phyloP scores from a whole-genome alignment of 805 yeast species.

The Cephaloascus albidus region DNA sequence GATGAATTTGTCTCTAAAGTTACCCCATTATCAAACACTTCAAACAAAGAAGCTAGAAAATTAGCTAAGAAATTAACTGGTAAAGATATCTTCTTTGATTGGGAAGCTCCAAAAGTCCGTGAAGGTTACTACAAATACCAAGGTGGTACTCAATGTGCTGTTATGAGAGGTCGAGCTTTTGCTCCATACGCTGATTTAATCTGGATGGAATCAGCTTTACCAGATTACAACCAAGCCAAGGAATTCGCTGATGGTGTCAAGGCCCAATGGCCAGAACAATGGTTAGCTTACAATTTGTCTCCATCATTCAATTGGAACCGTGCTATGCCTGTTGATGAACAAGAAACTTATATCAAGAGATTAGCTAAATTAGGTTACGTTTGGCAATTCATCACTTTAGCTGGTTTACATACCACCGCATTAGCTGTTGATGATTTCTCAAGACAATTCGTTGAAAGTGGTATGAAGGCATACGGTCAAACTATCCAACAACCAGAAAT shows the following conservation, averaged over 20 bases:
- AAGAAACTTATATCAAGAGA: slow-evolving; percentile 82
- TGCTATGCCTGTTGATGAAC: slow-evolving; percentile 83
- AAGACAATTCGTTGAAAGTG: slow-evolving; percentile 64
- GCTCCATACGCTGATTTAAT: slow-evolving; percentile 93
- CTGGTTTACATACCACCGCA: slow-evolving; percentile 95
- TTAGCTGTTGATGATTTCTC: slow-evolving; percentile 83
- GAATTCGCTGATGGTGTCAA: slow-evolving; percentile 92
- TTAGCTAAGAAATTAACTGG: slow-evolving; percentile 72
- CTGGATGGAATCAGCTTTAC: slow-evolving; percentile 98
- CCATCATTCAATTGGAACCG: slow-evolving; percentile 98
- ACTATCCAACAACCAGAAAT: slow-evolving; percentile 82
- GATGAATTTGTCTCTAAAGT: slow-evolving; percentile 58
- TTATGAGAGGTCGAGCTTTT: slow-evolving; percentile 91
- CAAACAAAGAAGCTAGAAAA: slow-evolving; percentile 72
- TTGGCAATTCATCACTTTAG: slow-evolving; percentile 97
- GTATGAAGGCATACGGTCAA: slow-evolving; percentile 95
- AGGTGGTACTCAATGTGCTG: slow-evolving; percentile 97
- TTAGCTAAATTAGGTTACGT: slow-evolving; percentile 84
- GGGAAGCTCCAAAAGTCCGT: slow-evolving; percentile 92
- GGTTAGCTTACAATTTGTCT: slow-evolving; percentile 95
- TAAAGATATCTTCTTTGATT: slow-evolving; percentile 78
- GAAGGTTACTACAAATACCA: slow-evolving; percentile 95
- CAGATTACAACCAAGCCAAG: slow-evolving; percentile 87
- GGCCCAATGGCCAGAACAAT: slow-evolving; percentile 73
- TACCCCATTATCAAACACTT: slow-evolving; percentile 64